These are phyloP conservation scores for Hygrophoropsis aurantiaca DNA, from an alignment of 768 basidiomycete species.

Conservation along the genomic window DNA sequence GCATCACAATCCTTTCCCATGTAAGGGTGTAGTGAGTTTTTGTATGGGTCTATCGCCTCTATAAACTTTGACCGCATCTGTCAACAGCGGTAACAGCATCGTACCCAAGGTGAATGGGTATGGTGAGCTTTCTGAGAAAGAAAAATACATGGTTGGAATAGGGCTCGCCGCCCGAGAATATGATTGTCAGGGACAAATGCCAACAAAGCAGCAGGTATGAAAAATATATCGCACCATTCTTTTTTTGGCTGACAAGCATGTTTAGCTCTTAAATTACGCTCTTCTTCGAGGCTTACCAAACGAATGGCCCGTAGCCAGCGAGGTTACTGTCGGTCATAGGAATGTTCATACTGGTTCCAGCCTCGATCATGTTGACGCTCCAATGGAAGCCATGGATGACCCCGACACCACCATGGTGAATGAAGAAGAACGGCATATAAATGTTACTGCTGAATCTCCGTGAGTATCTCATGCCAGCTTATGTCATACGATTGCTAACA, in stretches of 20 bases:
- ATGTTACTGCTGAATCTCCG: too few relatives aligned
- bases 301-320: too few relatives aligned
- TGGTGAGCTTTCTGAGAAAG: slow-evolving; percentile 23
- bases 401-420: too few relatives aligned
- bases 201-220: slow-evolving; percentile 26
- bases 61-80: neutral
- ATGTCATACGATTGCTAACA: too few relatives aligned
- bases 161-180: slow-evolving; percentile 28
- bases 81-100: slow-evolving; percentile 22
- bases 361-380: too few relatives aligned
- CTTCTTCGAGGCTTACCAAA: too few relatives aligned
- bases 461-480: too few relatives aligned
- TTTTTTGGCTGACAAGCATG: slow-evolving; percentile 3
- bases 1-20: slow-evolving; percentile 22
- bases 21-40: slow-evolving; percentile 21
- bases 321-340: too few relatives aligned
- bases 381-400: too few relatives aligned
- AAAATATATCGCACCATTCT: neutral
- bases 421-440: too few relatives aligned
- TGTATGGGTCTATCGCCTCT: neutral
- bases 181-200: slow-evolving; percentile 17
- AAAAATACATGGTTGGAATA: slow-evolving; percentile 25
- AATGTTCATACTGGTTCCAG: too few relatives aligned
- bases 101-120: slow-evolving; percentile 29
- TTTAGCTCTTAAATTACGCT: too few relatives aligned